phyloP scores from a whole-genome alignment of 148 eudicot genomes.

The Arbutus unedo region DNA sequence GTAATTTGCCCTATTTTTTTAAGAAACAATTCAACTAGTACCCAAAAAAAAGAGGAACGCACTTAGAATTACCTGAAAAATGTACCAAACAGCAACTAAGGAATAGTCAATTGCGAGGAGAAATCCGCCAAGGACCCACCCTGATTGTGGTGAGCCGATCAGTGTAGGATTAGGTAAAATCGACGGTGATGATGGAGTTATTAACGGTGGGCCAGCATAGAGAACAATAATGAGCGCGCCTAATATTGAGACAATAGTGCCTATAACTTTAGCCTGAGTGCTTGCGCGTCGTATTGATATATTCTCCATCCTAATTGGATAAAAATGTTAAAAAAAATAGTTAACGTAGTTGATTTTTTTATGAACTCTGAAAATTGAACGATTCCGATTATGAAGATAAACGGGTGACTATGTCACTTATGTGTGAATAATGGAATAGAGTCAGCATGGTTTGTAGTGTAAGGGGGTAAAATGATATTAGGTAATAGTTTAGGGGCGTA shows the following conservation, averaged over 20 bases:
- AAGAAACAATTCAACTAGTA: background rate
- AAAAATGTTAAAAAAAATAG: too few relatives aligned
- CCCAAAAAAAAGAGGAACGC: background rate
- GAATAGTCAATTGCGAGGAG: conserved; percentile 55
- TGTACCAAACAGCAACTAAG: conserved; percentile 74
- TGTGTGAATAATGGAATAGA: too few relatives aligned
- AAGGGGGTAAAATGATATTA: too few relatives aligned
- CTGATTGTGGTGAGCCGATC: conserved; percentile 21
- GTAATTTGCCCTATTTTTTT: background rate
- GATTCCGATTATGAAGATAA: too few relatives aligned
- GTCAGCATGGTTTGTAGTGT: too few relatives aligned
- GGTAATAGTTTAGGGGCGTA: too few relatives aligned
- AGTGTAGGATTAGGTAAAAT: conserved; percentile 6
- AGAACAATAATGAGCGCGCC: conserved; percentile 63
- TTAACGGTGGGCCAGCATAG: conserved; percentile 50
- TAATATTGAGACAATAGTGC: conserved; percentile 54
- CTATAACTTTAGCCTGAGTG: conserved; percentile 58
- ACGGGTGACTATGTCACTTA: too few relatives aligned
- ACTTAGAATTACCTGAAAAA: conserved; percentile 52
- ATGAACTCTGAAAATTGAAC: too few relatives aligned
- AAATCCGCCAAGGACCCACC: conserved; percentile 61
- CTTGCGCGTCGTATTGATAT: conserved; percentile 47
- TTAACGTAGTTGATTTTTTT: too few relatives aligned
- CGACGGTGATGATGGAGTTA: conserved; percentile 16
- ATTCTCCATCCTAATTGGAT: conserved; percentile 53